Evolutionary conservation across 1,284 basidiomycete genomes (phyloP).

Genomic region (Irpex lacteus): DNA sequence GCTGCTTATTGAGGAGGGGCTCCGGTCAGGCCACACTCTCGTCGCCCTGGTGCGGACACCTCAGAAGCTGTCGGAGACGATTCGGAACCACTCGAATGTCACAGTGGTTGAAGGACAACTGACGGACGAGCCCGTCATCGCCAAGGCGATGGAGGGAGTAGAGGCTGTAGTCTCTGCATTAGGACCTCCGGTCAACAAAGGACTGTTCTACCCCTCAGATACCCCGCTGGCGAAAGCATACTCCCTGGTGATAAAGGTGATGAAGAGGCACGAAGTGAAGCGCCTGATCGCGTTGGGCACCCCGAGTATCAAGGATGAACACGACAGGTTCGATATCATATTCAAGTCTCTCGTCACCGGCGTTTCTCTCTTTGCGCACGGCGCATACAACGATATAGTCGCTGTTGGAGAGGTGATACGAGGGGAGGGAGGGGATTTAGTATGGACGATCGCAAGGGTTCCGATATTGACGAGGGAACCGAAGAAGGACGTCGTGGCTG

Average conservation of each 20-base stretch:
- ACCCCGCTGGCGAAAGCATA: constrained; percentile 64
- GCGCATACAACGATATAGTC: constrained; percentile 46
- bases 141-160: constrained; percentile 51
- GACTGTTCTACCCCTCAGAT: constrained; percentile 38
- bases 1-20: constrained; percentile 12
- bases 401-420: constrained; percentile 54
- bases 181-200: constrained; percentile 44
- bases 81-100: constrained; percentile 41
- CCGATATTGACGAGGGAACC: constrained; percentile 51
- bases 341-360: constrained; percentile 43
- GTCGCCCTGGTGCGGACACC: constrained; percentile 48
- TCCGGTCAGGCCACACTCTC: constrained; percentile 4
- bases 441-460: constrained; percentile 69
- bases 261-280: constrained; percentile 48
- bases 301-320: constrained; percentile 55
- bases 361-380: constrained; percentile 34
- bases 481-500: constrained; percentile 45
- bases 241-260: constrained; percentile 46
- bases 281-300: constrained; percentile 67
- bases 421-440: constrained; percentile 42
- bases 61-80: constrained; percentile 53
- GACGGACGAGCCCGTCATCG: constrained; percentile 45
- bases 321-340: constrained; percentile 51
- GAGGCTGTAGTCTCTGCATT: constrained; percentile 64
- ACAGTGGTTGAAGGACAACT: constrained; percentile 54